Evolutionary conservation across 345 rosid species (phyloP), one percentile per base, ranked within the genome.

Genomic region (Brassica incana): DNA sequence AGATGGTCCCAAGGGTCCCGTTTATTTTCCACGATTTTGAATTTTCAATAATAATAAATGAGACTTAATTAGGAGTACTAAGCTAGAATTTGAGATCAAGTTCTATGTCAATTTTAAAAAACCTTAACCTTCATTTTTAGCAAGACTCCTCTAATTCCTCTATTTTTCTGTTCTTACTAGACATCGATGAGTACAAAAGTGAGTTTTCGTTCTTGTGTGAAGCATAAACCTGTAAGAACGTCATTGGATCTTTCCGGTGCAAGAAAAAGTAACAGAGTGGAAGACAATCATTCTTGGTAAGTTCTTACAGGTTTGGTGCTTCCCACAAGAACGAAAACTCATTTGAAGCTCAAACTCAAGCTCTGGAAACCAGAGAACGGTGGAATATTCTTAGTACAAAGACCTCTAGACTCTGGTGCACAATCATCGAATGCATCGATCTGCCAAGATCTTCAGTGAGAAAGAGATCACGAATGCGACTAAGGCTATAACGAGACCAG

Each of bases 391-490:
- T 9, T 65, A 36, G 27, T 36, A 10, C 50, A 65, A 36, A 35
- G 48, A 16, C 69, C 40, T 23, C 20, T 65, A 36, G 69, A 65
- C 50, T 5, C 8, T 2, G 70, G 54, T 38, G 54, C 54, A 65
- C 50, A 36, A 14, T 66, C 52, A 18, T 66, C 70, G 36, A 27
- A 20, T 40, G 15, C 16, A 10, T 18, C n/a, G n/a, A n/a, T n/a
- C 54, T 66, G 2, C 38, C 32, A 54, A 58, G 30, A 71, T 71
- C 5, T 78, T 81, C 18, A 52, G 40, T 0, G 77, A 43, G 16
- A 67, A 75, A 6, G 84, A 85, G 56, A 84, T 85, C n/a, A 73
- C 74, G 20, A 85, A 65, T 29, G 85, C 85, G 0, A 80, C 85
- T 15, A 75, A n/a, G 77, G 77, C 62, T 85, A 69, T 20, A 23